Conservation (phyloP, 164 flowering plant genomes). For the Paratinospora sagittata region DNA sequence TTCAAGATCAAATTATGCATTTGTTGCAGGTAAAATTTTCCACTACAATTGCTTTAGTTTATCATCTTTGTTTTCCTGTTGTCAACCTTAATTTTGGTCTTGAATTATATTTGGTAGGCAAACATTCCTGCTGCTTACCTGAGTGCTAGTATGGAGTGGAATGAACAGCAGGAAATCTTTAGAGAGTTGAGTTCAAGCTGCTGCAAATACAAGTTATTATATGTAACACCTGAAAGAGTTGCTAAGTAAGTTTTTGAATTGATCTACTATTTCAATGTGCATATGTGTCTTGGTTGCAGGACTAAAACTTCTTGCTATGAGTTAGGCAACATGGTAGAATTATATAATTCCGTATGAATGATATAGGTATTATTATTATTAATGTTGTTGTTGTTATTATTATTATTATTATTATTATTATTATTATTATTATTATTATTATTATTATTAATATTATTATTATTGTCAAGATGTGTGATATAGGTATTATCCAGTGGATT, state of each 20-base stretch:
- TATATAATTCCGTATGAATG: too few relatives aligned
- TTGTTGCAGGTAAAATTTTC: constrained; percentile 62
- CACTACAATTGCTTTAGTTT: too few relatives aligned
- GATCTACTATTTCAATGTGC: too few relatives aligned
- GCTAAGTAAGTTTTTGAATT: constrained; percentile 55
- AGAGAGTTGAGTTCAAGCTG: constrained; percentile 66
- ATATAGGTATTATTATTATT: neutral
- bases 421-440: too few relatives aligned
- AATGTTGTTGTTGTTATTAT: too few relatives aligned
- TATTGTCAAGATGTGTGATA: too few relatives aligned
- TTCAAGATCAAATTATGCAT: constrained; percentile 99
- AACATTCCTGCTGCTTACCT: constrained; percentile 88
- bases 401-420: too few relatives aligned
- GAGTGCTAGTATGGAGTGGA: constrained; percentile 94
- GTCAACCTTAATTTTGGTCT: neutral
- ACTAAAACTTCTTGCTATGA: too few relatives aligned
- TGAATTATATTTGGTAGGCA: constrained; percentile 36
- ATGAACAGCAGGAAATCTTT: constrained; percentile 84
- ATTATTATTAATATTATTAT: too few relatives aligned
- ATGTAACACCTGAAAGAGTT: constrained; percentile 97
- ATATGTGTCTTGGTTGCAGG: too few relatives aligned
- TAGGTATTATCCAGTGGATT: too few relatives aligned
- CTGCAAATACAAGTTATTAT: constrained; percentile 70
- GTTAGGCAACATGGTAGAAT: neutral
- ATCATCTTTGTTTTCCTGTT: too few relatives aligned